Percentiles rank a stretch among this genome's conserved stretches.
Evolutionary conservation across 2,329 filamentous ascomycete genomes (phyloP).

Genomic region (Epichloe hybrida): DNA sequence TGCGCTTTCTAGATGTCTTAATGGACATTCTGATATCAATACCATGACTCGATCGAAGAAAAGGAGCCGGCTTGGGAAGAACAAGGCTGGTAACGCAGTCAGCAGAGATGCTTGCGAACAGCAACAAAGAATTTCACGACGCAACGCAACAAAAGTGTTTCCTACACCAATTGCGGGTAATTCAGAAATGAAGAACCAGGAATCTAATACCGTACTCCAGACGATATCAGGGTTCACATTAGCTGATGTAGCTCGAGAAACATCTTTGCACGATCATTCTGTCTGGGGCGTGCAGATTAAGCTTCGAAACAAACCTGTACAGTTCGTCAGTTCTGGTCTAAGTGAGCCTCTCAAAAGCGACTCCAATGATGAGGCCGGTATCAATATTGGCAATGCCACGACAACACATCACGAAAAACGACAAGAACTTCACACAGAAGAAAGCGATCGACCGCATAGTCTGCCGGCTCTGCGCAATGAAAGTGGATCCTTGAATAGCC

Average conservation of each 20-base stretch:
- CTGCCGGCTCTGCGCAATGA: background rate
- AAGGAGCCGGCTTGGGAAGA: background rate
- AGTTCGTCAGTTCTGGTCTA: conserved; percentile 39
- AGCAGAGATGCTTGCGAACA: background rate
- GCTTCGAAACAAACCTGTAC: conserved; percentile 35
- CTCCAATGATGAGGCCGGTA: background rate
- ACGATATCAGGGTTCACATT: conserved; percentile 13
- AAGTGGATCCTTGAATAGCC: background rate
- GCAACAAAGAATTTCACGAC: background rate
- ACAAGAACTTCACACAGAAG: background rate
- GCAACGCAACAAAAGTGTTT: background rate
- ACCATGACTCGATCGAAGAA: conserved; percentile 2
- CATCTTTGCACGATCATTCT: conserved; percentile 29
- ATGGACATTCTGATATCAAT: too few species aligned
- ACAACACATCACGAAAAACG: background rate
- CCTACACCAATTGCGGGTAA: background rate
- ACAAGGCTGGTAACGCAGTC: background rate
- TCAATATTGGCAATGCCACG: conserved; percentile 1
- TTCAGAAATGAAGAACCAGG: background rate
- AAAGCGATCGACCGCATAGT: background rate
- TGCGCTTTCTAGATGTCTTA: background rate
- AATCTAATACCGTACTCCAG: background rate
- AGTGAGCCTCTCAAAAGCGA: conserved; percentile 32
- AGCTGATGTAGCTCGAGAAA: conserved; percentile 37
- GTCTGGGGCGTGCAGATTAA: conserved; percentile 25